Conservation (phyloP, 768 basidiomycete genomes). For the Serendipita vermifera region DNA sequence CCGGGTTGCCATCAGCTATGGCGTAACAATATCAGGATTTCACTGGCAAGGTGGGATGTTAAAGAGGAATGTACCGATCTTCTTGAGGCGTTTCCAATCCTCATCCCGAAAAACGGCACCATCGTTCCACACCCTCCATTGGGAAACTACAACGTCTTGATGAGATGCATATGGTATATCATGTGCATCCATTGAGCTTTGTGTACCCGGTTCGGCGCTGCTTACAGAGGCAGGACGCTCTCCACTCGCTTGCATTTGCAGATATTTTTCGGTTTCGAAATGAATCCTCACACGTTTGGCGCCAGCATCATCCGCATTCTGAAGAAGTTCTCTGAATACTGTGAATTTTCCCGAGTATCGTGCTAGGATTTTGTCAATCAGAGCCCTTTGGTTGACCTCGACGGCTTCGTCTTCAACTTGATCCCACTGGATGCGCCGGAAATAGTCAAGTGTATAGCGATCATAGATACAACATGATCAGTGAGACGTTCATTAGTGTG, state of each 20-base stretch:
- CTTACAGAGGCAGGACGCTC: background rate
- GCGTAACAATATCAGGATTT: too few relatives aligned
- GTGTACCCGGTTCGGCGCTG: background rate
- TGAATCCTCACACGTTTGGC: constrained; percentile 63
- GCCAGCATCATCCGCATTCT: constrained; percentile 90
- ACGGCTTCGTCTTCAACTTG: constrained; percentile 67
- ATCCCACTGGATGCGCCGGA: too few relatives aligned
- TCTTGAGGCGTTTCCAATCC: constrained; percentile 82
- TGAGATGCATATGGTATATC: background rate
- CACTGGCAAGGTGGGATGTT: too few relatives aligned
- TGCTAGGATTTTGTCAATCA: constrained; percentile 94
- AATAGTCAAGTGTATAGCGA: too few relatives aligned
- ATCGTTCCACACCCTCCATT: constrained; percentile 82
- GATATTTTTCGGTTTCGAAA: constrained; percentile 51
- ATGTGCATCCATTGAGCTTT: background rate
- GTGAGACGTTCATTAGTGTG: too few relatives aligned
- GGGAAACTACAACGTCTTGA: constrained; percentile 31
- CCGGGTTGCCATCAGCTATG: constrained; percentile 82
- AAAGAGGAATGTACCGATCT: constrained; percentile 61
- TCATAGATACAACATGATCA: too few relatives aligned
- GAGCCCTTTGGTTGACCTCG: constrained; percentile 88
- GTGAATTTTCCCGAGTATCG: constrained; percentile 93
- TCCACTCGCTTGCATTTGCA: constrained; percentile 20
- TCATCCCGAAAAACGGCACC: constrained; percentile 70
- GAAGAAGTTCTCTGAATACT: constrained; percentile 75